Percentiles rank a stretch among this genome's conserved stretches.
These are phyloP conservation scores for Astraeus odoratus DNA, from an alignment of 768 basidiomycete genomes.

Conservation along the genomic window DNA sequence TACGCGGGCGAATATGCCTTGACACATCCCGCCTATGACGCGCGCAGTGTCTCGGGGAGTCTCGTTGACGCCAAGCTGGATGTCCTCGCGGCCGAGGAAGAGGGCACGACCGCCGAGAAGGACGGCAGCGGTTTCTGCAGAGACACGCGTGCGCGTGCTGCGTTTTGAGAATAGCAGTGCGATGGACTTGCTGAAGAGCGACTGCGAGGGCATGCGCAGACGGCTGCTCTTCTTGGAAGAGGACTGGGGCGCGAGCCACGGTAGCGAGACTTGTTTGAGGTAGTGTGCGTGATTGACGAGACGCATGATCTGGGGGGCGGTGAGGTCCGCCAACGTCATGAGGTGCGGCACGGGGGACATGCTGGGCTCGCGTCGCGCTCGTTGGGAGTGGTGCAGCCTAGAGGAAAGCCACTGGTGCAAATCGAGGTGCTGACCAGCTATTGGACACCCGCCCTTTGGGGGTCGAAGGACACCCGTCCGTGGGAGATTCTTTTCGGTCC, in stretches of 20 bases:
- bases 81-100: constrained; percentile 85
- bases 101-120: constrained; percentile 85
- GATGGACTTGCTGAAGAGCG: constrained; percentile 75
- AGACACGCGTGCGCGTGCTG: constrained; percentile 84
- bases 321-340: constrained; percentile 85
- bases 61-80: constrained; percentile 97
- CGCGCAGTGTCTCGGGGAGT: constrained; percentile 73
- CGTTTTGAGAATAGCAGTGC: constrained; percentile 91
- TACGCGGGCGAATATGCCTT: constrained; percentile 96
- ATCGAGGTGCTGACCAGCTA: no score
- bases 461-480: no score
- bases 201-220: constrained; percentile 62
- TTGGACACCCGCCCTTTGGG: neutral
- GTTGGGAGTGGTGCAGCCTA: neutral
- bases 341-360: constrained; percentile 54
- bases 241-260: constrained; percentile 56
- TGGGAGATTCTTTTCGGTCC: no score
- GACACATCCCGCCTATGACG: constrained; percentile 90
- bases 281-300: constrained; percentile 57
- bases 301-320: constrained; percentile 61
- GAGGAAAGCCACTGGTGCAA: no score
- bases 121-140: constrained; percentile 75
- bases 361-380: neutral
- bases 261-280: constrained; percentile 56
- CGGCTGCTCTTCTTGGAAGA: constrained; percentile 23